phyloP scores from a whole-genome alignment of 2,329 filamentous ascomycete genomes.

The Shiraia sp. region DNA sequence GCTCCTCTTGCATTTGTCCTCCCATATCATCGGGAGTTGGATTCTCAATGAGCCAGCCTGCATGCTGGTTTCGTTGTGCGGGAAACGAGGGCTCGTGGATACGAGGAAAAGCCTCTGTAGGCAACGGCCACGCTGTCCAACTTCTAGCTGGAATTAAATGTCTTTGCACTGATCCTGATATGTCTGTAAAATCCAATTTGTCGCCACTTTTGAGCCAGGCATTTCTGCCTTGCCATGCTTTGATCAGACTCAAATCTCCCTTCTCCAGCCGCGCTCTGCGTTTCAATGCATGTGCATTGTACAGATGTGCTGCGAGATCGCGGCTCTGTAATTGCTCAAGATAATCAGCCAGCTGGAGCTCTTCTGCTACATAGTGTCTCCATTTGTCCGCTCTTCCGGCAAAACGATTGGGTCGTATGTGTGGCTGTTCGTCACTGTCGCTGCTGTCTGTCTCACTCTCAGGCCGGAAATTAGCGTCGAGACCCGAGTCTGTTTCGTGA shows the following conservation, averaged over 20 bases:
- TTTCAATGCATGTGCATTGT: constrained; percentile 74
- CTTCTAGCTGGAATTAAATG: constrained; percentile 53
- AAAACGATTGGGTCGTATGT: constrained; percentile 67
- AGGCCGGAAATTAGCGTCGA: constrained; percentile 8
- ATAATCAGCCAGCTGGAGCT: constrained; percentile 65
- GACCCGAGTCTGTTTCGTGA: constrained; percentile 2
- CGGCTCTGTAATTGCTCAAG: constrained; percentile 65
- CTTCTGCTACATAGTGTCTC: constrained; percentile 63
- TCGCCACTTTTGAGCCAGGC: constrained; percentile 43
- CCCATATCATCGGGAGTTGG: constrained; percentile 55
- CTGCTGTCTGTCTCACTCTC: constrained; percentile 20
- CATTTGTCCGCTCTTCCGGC: constrained; percentile 69
- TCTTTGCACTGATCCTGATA: constrained; percentile 29
- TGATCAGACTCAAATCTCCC: constrained; percentile 15
- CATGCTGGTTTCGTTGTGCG: constrained; percentile 49
- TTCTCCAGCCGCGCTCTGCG: constrained; percentile 40
- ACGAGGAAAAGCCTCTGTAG: constrained; percentile 63
- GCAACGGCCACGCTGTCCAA: constrained; percentile 89
- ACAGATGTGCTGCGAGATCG: constrained; percentile 77
- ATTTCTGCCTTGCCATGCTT: constrained; percentile 47
- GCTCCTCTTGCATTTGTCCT: constrained; percentile 67
- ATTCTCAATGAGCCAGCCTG: constrained; percentile 57
- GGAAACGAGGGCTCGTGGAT: constrained; percentile 50
- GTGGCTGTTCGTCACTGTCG: constrained; percentile 9
- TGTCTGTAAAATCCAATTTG: constrained; percentile 31